These are phyloP conservation scores for Trichocladium antarcticum DNA, from an alignment of 495 filamentous ascomycete genomes.

Conservation along the genomic window DNA sequence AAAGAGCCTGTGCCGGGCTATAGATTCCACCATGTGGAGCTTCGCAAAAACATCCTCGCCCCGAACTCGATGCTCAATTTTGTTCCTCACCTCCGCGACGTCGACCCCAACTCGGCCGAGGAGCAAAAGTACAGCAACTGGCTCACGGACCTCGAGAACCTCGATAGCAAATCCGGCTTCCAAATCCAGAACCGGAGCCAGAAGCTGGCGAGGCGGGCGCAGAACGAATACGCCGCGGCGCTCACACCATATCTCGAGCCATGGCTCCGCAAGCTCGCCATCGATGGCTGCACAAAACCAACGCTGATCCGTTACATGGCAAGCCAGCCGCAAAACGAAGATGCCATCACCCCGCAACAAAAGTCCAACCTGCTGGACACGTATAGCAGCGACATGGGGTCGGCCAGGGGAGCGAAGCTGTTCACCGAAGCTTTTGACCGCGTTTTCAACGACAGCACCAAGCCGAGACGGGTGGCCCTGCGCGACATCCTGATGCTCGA, in stretches of 20 bases:
- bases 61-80: slow-evolving; percentile 41
- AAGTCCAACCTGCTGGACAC: slow-evolving; percentile 33
- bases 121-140: slow-evolving; percentile 35
- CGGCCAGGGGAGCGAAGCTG: slow-evolving; percentile 28
- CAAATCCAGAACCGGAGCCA: slow-evolving; percentile 31
- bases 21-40: slow-evolving; percentile 40
- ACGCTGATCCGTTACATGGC: slow-evolving; percentile 37
- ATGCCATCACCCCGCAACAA: slow-evolving; percentile 37
- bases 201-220: slow-evolving; percentile 30
- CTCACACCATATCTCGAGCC: slow-evolving; percentile 35
- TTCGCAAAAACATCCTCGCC: slow-evolving; percentile 39
- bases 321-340: slow-evolving; percentile 25
- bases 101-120: slow-evolving; percentile 33
- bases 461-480: slow-evolving; percentile 24
- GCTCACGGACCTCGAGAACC: slow-evolving; percentile 38
- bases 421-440: slow-evolving; percentile 38
- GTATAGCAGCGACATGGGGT: slow-evolving; percentile 24
- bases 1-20: slow-evolving; percentile 33
- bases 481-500: slow-evolving; percentile 36
- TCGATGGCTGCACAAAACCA: slow-evolving; percentile 34
- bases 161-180: slow-evolving; percentile 40
- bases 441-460: slow-evolving; percentile 27
- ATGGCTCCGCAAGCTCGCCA: slow-evolving; percentile 34
- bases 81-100: slow-evolving; percentile 38
- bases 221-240: slow-evolving; percentile 34